Conservation (phyloP, 768 basidiomycete species). For the Panaeolus papilionaceus region DNA sequence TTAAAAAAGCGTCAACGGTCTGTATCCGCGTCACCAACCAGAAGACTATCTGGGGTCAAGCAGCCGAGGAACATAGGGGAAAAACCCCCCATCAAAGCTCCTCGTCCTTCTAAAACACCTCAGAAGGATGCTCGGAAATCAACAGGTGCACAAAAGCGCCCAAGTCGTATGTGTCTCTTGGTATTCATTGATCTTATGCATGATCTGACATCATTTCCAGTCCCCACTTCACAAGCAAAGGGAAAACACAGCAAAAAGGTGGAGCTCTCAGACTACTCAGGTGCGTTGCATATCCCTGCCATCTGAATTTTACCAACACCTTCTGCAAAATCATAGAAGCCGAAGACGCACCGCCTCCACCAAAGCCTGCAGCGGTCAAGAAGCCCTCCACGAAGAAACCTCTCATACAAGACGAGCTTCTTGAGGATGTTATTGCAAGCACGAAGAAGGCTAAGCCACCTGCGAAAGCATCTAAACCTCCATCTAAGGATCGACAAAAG, state of each 20-base stretch:
- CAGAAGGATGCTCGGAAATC: constrained; percentile 20
- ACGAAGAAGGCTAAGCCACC: not conserved
- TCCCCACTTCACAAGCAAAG: constrained; percentile 2
- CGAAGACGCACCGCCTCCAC: not conserved
- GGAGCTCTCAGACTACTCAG: constrained; percentile 4
- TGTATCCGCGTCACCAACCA: constrained; percentile 37
- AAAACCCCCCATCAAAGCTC: not conserved
- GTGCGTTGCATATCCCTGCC: not conserved
- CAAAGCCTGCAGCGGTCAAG: not conserved
- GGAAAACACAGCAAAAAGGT: not conserved
- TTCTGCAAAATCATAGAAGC: not conserved
- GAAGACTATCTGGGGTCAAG: constrained; percentile 3
- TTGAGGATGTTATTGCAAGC: constrained; percentile 6
- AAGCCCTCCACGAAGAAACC: constrained; percentile 5
- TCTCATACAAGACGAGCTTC: not conserved
- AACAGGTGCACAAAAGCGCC: constrained; percentile 8
- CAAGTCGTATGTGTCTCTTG: not conserved
- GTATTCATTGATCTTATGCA: not conserved
- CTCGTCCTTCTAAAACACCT: constrained; percentile 16
- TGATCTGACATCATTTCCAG: not conserved
- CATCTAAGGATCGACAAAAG: not conserved
- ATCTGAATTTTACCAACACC: not conserved
- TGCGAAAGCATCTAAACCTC: not conserved
- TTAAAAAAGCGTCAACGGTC: constrained; percentile 29
- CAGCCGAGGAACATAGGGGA: constrained; percentile 3